phyloP scores from a whole-genome alignment of 2,329 filamentous ascomycete genomes.

The Colletotrichum sp. region DNA sequence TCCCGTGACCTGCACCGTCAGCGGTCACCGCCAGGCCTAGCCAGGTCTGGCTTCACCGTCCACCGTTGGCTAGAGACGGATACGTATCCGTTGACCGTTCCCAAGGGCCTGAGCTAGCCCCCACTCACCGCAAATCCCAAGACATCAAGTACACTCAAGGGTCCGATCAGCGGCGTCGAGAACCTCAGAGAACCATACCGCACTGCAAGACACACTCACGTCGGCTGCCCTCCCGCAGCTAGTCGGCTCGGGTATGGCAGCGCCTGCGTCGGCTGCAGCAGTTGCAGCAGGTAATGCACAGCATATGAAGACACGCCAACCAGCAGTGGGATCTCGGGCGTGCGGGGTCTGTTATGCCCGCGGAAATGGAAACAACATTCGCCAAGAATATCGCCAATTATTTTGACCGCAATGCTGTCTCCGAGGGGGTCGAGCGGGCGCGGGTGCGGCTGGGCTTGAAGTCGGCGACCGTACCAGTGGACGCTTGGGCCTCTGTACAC shows the following conservation, averaged over 20 bases:
- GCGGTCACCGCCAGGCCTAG: background rate
- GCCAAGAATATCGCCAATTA: background rate
- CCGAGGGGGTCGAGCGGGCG: background rate
- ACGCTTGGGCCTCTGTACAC: background rate
- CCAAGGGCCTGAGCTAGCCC: background rate
- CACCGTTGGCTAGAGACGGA: background rate
- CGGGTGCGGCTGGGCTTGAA: background rate
- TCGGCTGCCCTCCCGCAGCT: background rate
- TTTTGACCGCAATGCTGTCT: background rate
- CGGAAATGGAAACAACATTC: background rate
- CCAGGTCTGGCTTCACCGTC: background rate
- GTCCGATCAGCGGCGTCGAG: constrained; percentile 17
- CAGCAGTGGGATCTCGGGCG: background rate
- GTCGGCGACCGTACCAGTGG: background rate
- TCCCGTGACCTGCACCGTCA: background rate
- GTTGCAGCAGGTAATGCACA: background rate
- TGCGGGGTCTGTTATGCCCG: background rate
- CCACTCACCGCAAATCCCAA: background rate
- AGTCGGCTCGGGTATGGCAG: background rate
- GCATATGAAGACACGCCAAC: background rate
- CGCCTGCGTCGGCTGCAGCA: background rate
- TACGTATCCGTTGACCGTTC: background rate
- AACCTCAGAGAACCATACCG: background rate
- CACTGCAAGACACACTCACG: background rate
- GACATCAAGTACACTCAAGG: background rate